phyloP scores from a whole-genome alignment of 1,284 basidiomycete species.

The Trametes sp. region DNA sequence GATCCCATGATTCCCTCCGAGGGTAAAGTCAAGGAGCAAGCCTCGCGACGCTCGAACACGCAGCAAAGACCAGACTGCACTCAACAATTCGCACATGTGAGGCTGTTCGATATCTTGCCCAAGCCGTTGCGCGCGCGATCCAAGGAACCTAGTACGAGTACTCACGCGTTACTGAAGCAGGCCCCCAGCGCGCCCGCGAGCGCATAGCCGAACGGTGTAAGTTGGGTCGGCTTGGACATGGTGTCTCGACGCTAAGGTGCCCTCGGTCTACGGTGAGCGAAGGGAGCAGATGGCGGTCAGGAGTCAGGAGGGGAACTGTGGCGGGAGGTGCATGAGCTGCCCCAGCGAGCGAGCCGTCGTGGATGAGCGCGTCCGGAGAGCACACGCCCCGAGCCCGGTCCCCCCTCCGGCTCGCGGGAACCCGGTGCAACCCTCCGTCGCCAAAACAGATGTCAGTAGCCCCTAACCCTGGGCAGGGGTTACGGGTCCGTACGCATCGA shows the following conservation, averaged over 20 bases:
- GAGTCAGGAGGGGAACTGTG: constrained; percentile 1
- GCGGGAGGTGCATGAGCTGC: neutral
- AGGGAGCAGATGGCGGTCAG: neutral
- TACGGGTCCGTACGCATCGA: too few species aligned
- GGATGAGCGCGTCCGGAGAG: constrained; percentile 2
- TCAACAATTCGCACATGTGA: too few species aligned
- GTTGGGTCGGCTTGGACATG: constrained; percentile 66
- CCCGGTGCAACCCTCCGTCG: neutral
- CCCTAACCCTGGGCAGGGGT: constrained; percentile 11
- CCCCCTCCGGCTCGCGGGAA: constrained; percentile 1
- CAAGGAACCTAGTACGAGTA: constrained; percentile 31
- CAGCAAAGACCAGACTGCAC: too few species aligned
- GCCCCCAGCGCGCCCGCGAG: constrained; percentile 95
- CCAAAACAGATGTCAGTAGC: constrained; percentile 17
- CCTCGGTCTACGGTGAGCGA: neutral
- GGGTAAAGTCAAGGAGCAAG: too few species aligned
- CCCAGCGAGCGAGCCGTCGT: neutral
- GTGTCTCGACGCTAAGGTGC: neutral
- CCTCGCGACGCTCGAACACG: too few species aligned
- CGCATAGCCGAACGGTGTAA: constrained; percentile 93
- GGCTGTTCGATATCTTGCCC: too few species aligned
- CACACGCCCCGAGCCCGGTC: constrained; percentile 1
- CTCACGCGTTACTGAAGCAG: constrained; percentile 92
- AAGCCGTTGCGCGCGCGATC: neutral
- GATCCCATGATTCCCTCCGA: neutral